Conservation (phyloP, 176 grass and related monocot species). For the Pontederia crassipes region DNA sequence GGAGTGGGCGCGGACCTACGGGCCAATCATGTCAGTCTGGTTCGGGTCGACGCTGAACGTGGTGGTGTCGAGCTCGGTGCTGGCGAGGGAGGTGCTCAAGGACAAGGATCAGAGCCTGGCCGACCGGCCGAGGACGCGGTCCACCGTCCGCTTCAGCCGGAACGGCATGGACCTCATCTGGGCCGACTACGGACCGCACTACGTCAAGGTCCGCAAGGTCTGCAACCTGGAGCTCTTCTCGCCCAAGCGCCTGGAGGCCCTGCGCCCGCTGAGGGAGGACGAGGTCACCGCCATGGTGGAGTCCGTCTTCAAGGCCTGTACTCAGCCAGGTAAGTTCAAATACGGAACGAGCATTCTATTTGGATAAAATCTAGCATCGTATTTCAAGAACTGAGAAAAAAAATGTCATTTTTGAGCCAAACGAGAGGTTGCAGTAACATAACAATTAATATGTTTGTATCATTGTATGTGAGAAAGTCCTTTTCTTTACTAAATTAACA, state of each 20-base stretch:
- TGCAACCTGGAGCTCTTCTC: constrained; percentile 71
- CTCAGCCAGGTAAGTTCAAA: constrained; percentile 25
- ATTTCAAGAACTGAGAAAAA: no score
- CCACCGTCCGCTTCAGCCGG: constrained; percentile 40
- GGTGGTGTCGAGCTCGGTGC: constrained; percentile 47
- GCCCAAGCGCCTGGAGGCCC: constrained; percentile 42
- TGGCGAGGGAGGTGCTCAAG: constrained; percentile 60
- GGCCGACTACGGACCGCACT: constrained; percentile 65
- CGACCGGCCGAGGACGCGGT: constrained; percentile 37
- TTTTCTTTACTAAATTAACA: no score
- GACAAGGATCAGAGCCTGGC: constrained; percentile 52
- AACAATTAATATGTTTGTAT: no score
- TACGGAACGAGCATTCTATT: no score
- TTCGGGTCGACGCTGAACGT: constrained; percentile 36
- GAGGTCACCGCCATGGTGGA: constrained; percentile 72
- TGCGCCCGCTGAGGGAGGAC: constrained; percentile 53
- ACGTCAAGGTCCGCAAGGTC: constrained; percentile 69
- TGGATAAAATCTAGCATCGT: no score
- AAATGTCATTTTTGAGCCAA: no score
- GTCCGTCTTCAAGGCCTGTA: constrained; percentile 30
- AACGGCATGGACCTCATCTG: constrained; percentile 57
- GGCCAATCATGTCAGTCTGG: constrained; percentile 67
- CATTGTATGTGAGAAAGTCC: no score
- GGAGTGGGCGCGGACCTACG: constrained; percentile 56
- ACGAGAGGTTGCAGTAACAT: no score